phyloP scores from a whole-genome alignment of 371 early-diverging fungal species.

The Fennellomyces sp. region DNA sequence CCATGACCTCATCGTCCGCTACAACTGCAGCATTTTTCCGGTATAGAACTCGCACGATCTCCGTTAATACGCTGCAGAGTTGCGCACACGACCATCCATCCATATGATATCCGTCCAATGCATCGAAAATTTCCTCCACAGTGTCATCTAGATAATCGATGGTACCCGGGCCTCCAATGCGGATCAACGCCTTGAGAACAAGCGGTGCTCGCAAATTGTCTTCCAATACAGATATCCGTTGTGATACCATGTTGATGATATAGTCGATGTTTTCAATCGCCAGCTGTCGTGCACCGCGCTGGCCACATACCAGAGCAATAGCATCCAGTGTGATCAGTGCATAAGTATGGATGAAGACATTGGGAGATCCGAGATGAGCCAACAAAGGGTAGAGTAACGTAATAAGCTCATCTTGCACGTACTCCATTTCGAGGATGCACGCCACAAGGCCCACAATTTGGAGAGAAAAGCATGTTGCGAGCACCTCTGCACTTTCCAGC shows the following conservation, averaged over 20 bases:
- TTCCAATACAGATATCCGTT: slow-evolving; percentile 44
- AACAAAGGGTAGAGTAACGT: slow-evolving; percentile 61
- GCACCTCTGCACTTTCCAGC: slow-evolving; percentile 14
- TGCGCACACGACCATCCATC: slow-evolving; percentile 37
- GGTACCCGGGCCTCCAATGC: slow-evolving; percentile 45
- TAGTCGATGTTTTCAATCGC: slow-evolving; percentile 66
- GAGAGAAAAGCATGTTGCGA: slow-evolving; percentile 34
- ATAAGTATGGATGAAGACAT: slow-evolving; percentile 37
- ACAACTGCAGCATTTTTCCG: background rate
- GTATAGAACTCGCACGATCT: slow-evolving; percentile 33
- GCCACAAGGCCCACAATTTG: slow-evolving; percentile 33
- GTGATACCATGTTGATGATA: slow-evolving; percentile 58
- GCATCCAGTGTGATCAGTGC: slow-evolving; percentile 42
- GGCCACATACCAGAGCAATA: slow-evolving; percentile 36
- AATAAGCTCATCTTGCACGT: slow-evolving; percentile 46
- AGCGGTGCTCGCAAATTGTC: slow-evolving; percentile 51
- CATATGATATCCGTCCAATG: slow-evolving; percentile 51
- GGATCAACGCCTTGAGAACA: slow-evolving; percentile 60
- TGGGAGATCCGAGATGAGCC: slow-evolving; percentile 52
- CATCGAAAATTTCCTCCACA: slow-evolving; percentile 63
- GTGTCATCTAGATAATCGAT: slow-evolving; percentile 60
- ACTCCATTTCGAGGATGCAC: slow-evolving; percentile 16
- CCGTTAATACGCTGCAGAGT: slow-evolving; percentile 45
- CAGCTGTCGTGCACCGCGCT: slow-evolving; percentile 32
- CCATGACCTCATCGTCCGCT: background rate